Evolutionary conservation across 805 yeast genomes (phyloP).

Genomic region (Candida odintsovae): DNA sequence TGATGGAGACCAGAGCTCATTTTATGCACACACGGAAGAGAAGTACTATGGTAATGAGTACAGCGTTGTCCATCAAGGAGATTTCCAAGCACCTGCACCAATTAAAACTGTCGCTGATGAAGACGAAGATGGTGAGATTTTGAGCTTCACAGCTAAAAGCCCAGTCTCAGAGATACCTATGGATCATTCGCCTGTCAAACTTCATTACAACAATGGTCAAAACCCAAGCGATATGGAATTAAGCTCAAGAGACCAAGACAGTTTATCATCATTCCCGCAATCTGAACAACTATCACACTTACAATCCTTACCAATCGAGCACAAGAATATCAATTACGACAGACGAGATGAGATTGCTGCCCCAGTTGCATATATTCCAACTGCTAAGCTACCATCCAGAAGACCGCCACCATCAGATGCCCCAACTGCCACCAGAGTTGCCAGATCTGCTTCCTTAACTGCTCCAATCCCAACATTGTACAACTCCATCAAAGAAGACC

Average conservation of each 20-base stretch:
- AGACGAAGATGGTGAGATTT: constrained; percentile 21
- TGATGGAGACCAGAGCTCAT: constrained; percentile 11
- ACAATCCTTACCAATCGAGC: background rate
- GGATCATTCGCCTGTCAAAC: constrained; percentile 4
- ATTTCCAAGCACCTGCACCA: background rate
- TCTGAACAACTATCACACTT: background rate
- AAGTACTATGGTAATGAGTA: constrained; percentile 8
- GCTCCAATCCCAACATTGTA: constrained; percentile 11
- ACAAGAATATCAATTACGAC: constrained; percentile 25
- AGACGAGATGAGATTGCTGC: constrained; percentile 32
- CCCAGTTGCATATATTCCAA: constrained; percentile 22
- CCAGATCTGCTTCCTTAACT: constrained; percentile 30
- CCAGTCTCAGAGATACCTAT: constrained; percentile 26
- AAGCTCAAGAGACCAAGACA: background rate
- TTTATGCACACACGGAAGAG: constrained; percentile 6
- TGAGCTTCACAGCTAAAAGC: constrained; percentile 31
- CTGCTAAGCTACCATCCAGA: constrained; percentile 15
- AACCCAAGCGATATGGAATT: constrained; percentile 5
- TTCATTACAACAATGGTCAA: background rate
- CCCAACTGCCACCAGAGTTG: constrained; percentile 29
- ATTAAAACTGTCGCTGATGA: background rate
- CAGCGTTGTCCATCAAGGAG: constrained; percentile 14
- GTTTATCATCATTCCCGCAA: background rate
- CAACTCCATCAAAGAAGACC: constrained; percentile 14
- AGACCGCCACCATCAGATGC: constrained; percentile 35